Evolutionary conservation across 345 rosid species (phyloP), one percentile per base, ranked within the genome.

Genomic region (Gossypium stocksii): DNA sequence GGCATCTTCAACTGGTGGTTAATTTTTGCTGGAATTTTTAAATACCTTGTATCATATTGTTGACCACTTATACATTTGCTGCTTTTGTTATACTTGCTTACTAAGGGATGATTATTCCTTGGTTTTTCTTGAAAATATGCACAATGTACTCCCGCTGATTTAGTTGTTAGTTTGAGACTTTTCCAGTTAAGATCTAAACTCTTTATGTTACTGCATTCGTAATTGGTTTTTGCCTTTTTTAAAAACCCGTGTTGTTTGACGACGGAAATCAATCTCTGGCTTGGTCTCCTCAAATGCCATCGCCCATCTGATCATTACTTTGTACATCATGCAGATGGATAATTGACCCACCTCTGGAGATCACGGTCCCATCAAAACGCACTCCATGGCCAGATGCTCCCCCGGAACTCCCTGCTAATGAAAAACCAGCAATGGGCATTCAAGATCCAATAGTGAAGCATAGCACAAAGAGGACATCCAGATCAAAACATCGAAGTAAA

Each of bases 321-420:
- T 59, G 52, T 77, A 23, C 64, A 54, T 22, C 17, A 2, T 76
- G 58, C 92, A 95, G 98, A 74, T 95, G 99, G 99, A 78, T 93
- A 45, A 87, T 93, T 56, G 94, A 95, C 78, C 97, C 97, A 54
- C 98, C 94, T 9, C 78, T 91, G 85, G 98, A 93, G 63, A 85
- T 93, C 70, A 90, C 98, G 12, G 90, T 91, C 27, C 93, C 93
- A 29, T 85, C 99, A 1, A 95, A 91, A 80, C 91, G 83, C 22
- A 88, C 98, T 12, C 97, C 97, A 45, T 93, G 99, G 98, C 98
- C 98, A 19, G 98, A 95, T 76, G 79, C 89, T 66, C 97, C 98
- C 23, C 97, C 96, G 7, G 98, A 95, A 86, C 93, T 91, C 76
- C 91, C 89, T 2, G 76, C 86, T 0, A 79, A 52, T 41, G 86